Evolutionary conservation across 2,329 filamentous ascomycete genomes (phyloP).

Genomic region (Ceratocystis cacaofunesta): DNA sequence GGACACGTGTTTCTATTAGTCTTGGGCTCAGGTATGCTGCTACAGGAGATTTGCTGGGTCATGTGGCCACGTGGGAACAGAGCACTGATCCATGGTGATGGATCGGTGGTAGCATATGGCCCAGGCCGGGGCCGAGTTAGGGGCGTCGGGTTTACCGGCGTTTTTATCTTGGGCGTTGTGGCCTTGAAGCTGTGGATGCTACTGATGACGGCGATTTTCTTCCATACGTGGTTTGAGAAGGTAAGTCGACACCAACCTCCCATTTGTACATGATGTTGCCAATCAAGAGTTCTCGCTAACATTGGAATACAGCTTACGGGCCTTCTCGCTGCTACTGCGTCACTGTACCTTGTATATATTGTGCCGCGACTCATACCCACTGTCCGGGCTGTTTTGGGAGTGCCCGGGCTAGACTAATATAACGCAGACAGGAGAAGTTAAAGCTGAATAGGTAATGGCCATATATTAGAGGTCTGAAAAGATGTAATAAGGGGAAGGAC

Average conservation of each 20-base stretch:
- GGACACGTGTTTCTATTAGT: constrained; percentile 91
- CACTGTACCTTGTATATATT: constrained; percentile 36
- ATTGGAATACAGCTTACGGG: constrained; percentile 33
- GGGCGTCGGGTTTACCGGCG: constrained; percentile 28
- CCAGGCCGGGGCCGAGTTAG: constrained; percentile 29
- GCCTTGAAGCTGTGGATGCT: constrained; percentile 84
- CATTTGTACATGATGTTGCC: not conserved
- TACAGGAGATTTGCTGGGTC: constrained; percentile 60
- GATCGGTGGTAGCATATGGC: constrained; percentile 41
- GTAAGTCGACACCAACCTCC: constrained; percentile 28
- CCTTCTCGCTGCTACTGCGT: constrained; percentile 33
- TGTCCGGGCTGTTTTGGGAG: constrained; percentile 31
- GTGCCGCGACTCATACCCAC: constrained; percentile 36
- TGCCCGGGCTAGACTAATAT: constrained; percentile 34
- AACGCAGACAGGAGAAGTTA: not conserved
- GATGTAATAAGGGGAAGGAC: not conserved
- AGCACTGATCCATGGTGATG: constrained; percentile 49
- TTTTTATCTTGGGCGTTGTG: constrained; percentile 49
- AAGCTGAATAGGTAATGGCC: not conserved
- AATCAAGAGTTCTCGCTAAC: constrained; percentile 18
- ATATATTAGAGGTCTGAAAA: not conserved
- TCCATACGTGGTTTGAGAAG: constrained; percentile 98
- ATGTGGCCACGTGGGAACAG: constrained; percentile 46
- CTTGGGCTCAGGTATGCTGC: constrained; percentile 63
- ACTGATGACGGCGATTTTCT: constrained; percentile 95